Conservation (phyloP, 2,329 filamentous ascomycete species). For the Aspergillus sp. region DNA sequence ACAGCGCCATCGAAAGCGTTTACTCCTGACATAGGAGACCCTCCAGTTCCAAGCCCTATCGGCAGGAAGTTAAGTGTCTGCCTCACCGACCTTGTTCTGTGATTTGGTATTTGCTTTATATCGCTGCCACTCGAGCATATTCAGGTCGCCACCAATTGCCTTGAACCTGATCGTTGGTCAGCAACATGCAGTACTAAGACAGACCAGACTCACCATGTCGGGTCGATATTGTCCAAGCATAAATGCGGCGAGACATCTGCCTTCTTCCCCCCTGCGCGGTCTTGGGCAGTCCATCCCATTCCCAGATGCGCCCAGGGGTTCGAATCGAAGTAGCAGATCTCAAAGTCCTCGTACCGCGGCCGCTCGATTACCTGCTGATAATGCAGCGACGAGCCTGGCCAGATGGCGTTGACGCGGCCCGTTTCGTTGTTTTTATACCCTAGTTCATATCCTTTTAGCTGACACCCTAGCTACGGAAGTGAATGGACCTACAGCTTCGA, state of each 20-base stretch:
- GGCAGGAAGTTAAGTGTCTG: not conserved
- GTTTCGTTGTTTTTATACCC: slow-evolving; percentile 4
- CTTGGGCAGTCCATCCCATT: not conserved
- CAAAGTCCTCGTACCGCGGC: not conserved
- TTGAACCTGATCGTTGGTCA: not conserved
- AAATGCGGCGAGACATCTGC: slow-evolving; percentile 2
- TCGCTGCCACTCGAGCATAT: not conserved
- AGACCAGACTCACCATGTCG: not conserved
- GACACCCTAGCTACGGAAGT: slow-evolving; percentile 28
- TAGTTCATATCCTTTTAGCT: not conserved
- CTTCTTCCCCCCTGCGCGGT: not conserved
- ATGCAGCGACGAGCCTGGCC: slow-evolving; percentile 1
- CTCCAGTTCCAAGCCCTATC: not conserved
- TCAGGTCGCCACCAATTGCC: not conserved
- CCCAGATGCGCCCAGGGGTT: slow-evolving; percentile 1
- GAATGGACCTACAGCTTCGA: slow-evolving; percentile 13
- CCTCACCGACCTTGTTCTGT: not conserved
- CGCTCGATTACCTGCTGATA: not conserved
- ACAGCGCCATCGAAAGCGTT: too few species aligned
- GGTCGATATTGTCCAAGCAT: slow-evolving; percentile 1
- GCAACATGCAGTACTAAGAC: not conserved
- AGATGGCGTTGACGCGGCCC: not conserved
- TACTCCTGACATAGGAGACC: not conserved
- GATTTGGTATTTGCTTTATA: not conserved
- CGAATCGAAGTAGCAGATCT: not conserved